Percentiles rank a stretch among this genome's conserved stretches.
Evolutionary conservation across 2,329 filamentous ascomycete species (phyloP).

Genomic region (Fusarium torulosum): DNA sequence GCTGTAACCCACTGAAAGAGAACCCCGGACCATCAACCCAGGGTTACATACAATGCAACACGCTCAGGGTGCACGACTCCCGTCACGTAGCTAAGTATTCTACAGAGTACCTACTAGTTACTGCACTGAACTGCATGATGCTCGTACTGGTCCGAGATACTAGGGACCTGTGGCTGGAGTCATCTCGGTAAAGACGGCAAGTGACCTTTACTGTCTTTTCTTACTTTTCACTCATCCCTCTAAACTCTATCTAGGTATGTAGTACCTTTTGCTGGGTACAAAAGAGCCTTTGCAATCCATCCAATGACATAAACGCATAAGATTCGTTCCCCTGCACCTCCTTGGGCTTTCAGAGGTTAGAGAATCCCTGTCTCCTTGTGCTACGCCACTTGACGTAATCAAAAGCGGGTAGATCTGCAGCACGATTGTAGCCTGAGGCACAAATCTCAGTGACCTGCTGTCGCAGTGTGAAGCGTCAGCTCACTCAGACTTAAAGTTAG

Average conservation of each 20-base stretch:
- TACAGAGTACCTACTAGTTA: neutral
- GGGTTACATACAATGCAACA: neutral
- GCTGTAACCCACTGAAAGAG: constrained; percentile 11
- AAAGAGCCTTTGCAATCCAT: too few species aligned
- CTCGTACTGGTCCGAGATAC: too few species aligned
- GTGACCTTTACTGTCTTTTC: neutral
- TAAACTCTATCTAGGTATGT: too few species aligned
- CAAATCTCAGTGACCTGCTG: neutral
- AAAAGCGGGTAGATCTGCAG: constrained; percentile 16
- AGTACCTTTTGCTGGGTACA: too few species aligned
- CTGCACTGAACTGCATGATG: constrained; percentile 1
- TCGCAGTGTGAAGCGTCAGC: constrained; percentile 4
- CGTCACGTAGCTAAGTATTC: too few species aligned
- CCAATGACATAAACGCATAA: too few species aligned
- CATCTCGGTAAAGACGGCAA: constrained; percentile 25
- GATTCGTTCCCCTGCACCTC: constrained; percentile 9
- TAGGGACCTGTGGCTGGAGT: constrained; percentile 7
- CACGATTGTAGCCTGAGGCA: constrained; percentile 26
- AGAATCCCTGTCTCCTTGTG: constrained; percentile 20
- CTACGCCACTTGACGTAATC: constrained; percentile 44
- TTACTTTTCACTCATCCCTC: neutral
- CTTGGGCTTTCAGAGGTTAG: constrained; percentile 20
- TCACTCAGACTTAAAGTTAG: constrained; percentile 15
- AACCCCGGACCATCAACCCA: neutral
- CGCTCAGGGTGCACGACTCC: constrained; percentile 7